Evolutionary conservation across 306 rosid genomes (phyloP).

Genomic region (Luffa acutangula): DNA sequence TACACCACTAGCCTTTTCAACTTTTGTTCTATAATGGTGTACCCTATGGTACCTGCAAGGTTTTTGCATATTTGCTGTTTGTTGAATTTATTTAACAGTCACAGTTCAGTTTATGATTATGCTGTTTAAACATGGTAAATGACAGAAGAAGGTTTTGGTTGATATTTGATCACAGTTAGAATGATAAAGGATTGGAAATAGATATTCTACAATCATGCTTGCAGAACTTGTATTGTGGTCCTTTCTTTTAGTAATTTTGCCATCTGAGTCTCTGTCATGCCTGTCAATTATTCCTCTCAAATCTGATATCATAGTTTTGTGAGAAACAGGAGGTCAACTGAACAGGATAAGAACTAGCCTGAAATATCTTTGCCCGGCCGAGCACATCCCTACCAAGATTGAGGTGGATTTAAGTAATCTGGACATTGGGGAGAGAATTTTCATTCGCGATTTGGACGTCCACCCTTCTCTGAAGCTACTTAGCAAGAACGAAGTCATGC

Average conservation of each 20-base stretch:
- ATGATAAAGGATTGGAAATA: background rate
- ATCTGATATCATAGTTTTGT: conserved; percentile 3
- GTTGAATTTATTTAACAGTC: background rate
- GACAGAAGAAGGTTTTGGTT: background rate
- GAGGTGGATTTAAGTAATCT: conserved; percentile 81
- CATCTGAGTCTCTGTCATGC: background rate
- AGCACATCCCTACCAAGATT: conserved; percentile 71
- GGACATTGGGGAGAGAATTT: conserved; percentile 65
- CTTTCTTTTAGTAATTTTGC: background rate
- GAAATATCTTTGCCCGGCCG: conserved; percentile 59
- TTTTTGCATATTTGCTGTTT: background rate
- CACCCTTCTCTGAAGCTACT: conserved; percentile 84
- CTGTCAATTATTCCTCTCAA: background rate
- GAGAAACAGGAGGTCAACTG: conserved; percentile 53
- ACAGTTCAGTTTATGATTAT: background rate
- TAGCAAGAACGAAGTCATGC: conserved; percentile 64
- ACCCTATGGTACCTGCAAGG: background rate
- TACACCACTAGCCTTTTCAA: background rate
- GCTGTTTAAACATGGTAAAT: background rate
- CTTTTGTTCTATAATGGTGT: background rate
- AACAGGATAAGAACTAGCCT: conserved; percentile 61
- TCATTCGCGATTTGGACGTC: conserved; percentile 49
- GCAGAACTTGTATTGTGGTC: background rate
- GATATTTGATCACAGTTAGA: background rate
- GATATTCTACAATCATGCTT: background rate